A percentile compares a stretch with the other conserved stretches of the same genome.
Evolutionary conservation across 1,284 basidiomycete genomes (phyloP).

Genomic region (Malassezia restricta): DNA sequence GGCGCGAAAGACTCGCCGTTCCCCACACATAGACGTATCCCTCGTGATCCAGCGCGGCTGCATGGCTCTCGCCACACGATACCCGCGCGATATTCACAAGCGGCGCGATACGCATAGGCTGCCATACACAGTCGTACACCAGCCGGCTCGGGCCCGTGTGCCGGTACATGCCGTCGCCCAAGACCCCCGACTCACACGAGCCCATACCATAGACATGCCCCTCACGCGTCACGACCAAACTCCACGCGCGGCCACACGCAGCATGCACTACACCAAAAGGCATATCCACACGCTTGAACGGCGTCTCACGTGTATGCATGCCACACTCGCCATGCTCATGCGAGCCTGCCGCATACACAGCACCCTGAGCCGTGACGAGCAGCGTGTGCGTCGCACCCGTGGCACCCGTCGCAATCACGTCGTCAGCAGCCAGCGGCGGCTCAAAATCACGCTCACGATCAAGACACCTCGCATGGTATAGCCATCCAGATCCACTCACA

Average conservation of each 20-base stretch:
- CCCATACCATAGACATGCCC: slow-evolving; percentile 80
- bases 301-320: slow-evolving; percentile 25
- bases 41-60: slow-evolving; percentile 60
- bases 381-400: slow-evolving; percentile 70
- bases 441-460: slow-evolving; percentile 28
- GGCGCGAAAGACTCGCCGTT: slow-evolving; percentile 47
- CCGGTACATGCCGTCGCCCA: slow-evolving; percentile 52
- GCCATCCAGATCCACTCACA: slow-evolving; percentile 51
- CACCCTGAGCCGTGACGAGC: slow-evolving; percentile 66
- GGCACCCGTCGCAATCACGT: slow-evolving; percentile 65
- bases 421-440: slow-evolving; percentile 52
- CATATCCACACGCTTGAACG: slow-evolving; percentile 47
- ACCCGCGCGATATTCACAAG: slow-evolving; percentile 61
- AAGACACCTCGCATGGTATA: slow-evolving; percentile 53
- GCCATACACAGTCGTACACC: neutral
- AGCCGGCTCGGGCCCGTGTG: neutral
- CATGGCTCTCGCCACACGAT: slow-evolving; percentile 74
- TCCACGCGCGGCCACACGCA: slow-evolving; percentile 70
- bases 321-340: slow-evolving; percentile 64
- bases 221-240: slow-evolving; percentile 60
- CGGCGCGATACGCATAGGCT: neutral
- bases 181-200: slow-evolving; percentile 79
- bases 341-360: slow-evolving; percentile 69
- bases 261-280: slow-evolving; percentile 59
- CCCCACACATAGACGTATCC: slow-evolving; percentile 62